Evolutionary conservation across 306 rosid genomes (phyloP), one percentile per base, ranked within the genome.

Genomic region (Begonia fuchsioides): DNA sequence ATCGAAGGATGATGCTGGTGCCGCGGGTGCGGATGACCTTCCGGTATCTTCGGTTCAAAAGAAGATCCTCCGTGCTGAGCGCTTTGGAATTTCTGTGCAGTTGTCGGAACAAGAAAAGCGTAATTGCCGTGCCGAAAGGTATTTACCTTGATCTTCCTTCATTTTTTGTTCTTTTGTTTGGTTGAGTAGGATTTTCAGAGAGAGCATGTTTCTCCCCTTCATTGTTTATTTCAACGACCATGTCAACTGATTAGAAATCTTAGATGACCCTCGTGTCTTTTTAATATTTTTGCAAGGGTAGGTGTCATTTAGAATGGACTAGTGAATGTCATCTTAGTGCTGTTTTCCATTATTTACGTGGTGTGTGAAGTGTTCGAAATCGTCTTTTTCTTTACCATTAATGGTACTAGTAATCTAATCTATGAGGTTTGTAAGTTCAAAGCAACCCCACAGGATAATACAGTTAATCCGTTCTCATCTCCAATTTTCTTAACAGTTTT

Each of bases 51-150:
- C 66, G 57, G 32, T 63, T 51, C 79, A 76, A 74, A 90, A 82
- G 79, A 88, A 88, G 75, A 74, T 78, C 13, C 90, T 79, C 56
- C 86, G 97, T 16, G 95, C 95, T 0, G 93, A 88, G 75, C 80
- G 97, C 26, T 88, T 88, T 35, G 95, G 97, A 8, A 81, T 88
- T 17, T 54, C 90, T 9, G 80, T 81, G 49, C 93, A 84, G 67
- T 53, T 83, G 13, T 73, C 88, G 13, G 90, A 83, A 47, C 64
- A 78, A 58, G 93, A 83, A 56, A 88, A 83, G 68, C 97, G 93
- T 50, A 84, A 88, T 64, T 81, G 93, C 35, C 77, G 96, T 15
- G 93, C 93, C 0, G 93, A 88, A 66, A 79, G 95, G 96, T 88
- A 49, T 7, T 38, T 10, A 9, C 9, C 9, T 10, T 2, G 18